Evolutionary conservation across 805 yeast genomes (phyloP), one percentile per base, ranked within the genome.

Genomic region (Scheffersomyces stipitis): DNA sequence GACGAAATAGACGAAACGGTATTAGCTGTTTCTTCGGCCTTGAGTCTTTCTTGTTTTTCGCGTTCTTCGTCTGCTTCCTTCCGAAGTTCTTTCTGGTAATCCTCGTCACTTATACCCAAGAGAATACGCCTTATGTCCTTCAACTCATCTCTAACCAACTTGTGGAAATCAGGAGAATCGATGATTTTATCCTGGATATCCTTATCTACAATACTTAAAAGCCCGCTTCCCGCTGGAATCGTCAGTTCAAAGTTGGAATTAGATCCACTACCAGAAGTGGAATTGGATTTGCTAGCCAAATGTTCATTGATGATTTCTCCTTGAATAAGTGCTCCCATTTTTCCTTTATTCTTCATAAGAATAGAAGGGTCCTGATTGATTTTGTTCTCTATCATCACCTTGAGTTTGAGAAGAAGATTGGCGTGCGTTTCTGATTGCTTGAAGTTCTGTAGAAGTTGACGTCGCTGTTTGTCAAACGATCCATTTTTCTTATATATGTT

Each of bases 281-380:
- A 20, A 13, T 18, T 24, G 8, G 36, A 13, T 7, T 5, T 17
- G 22, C 31, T 30, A 5, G 34, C 18, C 38, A 40, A 28, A 33
- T 54, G 58, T 33, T 56, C 51, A 42, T 51, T 50, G 36, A 73
- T 63, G 31, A 76, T 65, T 24, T 71, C 73, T 2, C 80, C 77
- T 45, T 76, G 80, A 2, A 76, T 69, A 40, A 76, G 51, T 0
- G 81, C 81, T 0, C 71, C 73, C 50, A 73, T 60, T 32, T 68
- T 73, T 2, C 79, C 80, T 36, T 64, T 71, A 52, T 75, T 76
- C 47, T 73, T 65, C 44, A 64, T 52, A 15, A 76, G 51, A 13
- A 76, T 64, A 14, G 65, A 53, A 1, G 80, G 80, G 44, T 76
- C 78, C 24, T 66, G 58, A 31, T 65, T 60, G 16, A 75, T 68